A percentile compares a stretch with the other conserved stretches of the same genome.
Evolutionary conservation across 306 rosid species (phyloP).

Genomic region (Trifolium pratense): DNA sequence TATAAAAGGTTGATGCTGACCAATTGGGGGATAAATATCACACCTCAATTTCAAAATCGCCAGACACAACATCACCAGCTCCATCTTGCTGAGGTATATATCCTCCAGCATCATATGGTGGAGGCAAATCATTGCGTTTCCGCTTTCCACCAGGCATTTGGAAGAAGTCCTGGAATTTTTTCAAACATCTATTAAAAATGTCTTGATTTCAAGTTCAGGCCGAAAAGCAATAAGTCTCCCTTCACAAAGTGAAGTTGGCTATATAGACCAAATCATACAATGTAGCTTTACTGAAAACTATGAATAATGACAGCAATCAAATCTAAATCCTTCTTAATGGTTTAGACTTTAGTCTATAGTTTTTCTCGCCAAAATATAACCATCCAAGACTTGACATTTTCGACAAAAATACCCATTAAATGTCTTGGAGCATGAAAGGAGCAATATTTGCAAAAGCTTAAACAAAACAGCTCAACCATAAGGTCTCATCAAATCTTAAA

Average conservation of each 20-base stretch:
- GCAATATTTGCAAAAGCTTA: conserved; percentile 30
- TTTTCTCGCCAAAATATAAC: conserved; percentile 9
- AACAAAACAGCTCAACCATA: conserved; percentile 33
- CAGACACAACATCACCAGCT: conserved; percentile 72
- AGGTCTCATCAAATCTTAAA: conserved; percentile 39
- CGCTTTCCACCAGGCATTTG: conserved; percentile 81
- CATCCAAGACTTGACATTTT: conserved; percentile 28
- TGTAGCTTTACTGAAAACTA: neutral
- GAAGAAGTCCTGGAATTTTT: conserved; percentile 79
- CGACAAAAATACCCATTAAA: conserved; percentile 20
- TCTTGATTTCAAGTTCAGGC: conserved; percentile 16
- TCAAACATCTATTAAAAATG: conserved; percentile 38
- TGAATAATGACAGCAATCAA: neutral
- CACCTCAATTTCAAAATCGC: conserved; percentile 84
- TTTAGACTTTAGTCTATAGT: neutral
- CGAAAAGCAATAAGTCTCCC: conserved; percentile 12
- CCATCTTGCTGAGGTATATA: conserved; percentile 99
- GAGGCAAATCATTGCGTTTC: conserved; percentile 84
- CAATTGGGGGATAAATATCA: conserved; percentile 19
- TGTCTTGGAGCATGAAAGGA: conserved; percentile 24
- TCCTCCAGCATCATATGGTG: conserved; percentile 78
- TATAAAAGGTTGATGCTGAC: conserved; percentile 4
- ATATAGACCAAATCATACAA: neutral
- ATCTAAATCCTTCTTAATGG: neutral
- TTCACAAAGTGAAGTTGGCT: neutral